Conservation (phyloP, 192 early-diverging fungal genomes). For the Geranomyces michiganensis region DNA sequence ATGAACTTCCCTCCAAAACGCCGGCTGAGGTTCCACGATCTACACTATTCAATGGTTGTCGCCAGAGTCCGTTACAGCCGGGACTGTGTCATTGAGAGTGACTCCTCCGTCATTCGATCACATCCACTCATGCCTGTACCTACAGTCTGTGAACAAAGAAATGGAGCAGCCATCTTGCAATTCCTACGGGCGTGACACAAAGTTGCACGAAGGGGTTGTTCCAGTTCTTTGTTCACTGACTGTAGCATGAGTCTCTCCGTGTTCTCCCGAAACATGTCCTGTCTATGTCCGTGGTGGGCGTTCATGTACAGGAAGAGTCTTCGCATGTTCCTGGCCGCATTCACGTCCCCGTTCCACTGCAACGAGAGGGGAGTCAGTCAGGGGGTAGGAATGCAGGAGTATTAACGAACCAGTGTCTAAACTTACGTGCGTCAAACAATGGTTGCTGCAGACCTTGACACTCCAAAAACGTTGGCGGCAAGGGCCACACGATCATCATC, state of each 20-base stretch:
- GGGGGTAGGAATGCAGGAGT: background rate
- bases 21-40: constrained; percentile 10
- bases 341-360: constrained; percentile 34
- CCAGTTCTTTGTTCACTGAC: too few species aligned
- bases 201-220: too few species aligned
- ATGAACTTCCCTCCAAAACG: constrained; percentile 4
- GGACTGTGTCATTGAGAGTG: constrained; percentile 8
- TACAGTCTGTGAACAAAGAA: background rate
- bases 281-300: constrained; percentile 17
- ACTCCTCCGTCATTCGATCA: constrained; percentile 9
- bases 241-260: too few species aligned
- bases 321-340: constrained; percentile 28
- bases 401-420: background rate
- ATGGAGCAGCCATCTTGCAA: too few species aligned
- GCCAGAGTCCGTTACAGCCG: constrained; percentile 13
- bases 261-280: constrained; percentile 7
- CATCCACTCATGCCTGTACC: constrained; percentile 1
- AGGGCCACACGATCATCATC: too few species aligned
- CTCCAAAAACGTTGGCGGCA: constrained; percentile 1
- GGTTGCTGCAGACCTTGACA: constrained; percentile 28
- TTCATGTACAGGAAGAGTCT: constrained; percentile 29
- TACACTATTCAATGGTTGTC: background rate
- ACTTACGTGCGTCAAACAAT: constrained; percentile 8
- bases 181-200: too few species aligned
- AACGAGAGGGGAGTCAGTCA: constrained; percentile 3